Evolutionary conservation across 129 eudicot genomes (phyloP).

Genomic region (Kitagawia praeruptora): DNA sequence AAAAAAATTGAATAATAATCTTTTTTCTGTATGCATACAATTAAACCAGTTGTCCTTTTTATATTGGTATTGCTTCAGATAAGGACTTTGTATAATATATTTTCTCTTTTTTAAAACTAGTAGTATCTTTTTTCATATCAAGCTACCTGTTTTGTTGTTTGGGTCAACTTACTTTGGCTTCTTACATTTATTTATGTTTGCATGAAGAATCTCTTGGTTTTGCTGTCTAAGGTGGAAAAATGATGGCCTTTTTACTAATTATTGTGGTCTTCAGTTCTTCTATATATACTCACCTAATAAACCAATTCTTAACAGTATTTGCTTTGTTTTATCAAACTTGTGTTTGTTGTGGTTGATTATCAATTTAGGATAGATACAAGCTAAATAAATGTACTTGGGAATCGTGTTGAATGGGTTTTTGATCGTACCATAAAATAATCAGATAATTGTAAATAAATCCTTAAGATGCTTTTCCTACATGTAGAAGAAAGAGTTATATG

Average conservation of each 20-base stretch:
- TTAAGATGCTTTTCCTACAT: not conserved
- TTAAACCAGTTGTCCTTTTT: constrained; percentile 13
- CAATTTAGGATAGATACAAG: not conserved
- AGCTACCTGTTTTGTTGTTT: constrained; percentile 8
- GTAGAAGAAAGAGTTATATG: not conserved
- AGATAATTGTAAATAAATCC: not conserved
- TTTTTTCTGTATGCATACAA: constrained; percentile 10
- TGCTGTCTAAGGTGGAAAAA: constrained; percentile 12
- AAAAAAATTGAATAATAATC: not conserved
- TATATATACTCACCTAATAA: not conserved
- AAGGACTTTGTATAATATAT: not conserved
- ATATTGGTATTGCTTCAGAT: constrained; percentile 9
- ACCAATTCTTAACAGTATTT: not conserved
- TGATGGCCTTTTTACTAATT: not conserved
- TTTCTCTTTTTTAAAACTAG: not conserved
- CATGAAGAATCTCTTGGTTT: not conserved
- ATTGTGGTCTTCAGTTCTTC: not conserved
- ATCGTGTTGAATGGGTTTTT: not conserved
- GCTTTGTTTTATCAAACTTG: not conserved
- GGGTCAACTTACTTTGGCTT: constrained; percentile 12
- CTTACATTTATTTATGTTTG: constrained; percentile 1
- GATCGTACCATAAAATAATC: not conserved
- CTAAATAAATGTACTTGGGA: not conserved
- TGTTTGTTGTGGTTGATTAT: constrained; percentile 5
- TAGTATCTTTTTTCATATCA: not conserved